Evolutionary conservation across 495 filamentous ascomycete genomes (phyloP), one percentile per base, ranked within the genome.

Genomic region (Clohesyomyces aquaticus): DNA sequence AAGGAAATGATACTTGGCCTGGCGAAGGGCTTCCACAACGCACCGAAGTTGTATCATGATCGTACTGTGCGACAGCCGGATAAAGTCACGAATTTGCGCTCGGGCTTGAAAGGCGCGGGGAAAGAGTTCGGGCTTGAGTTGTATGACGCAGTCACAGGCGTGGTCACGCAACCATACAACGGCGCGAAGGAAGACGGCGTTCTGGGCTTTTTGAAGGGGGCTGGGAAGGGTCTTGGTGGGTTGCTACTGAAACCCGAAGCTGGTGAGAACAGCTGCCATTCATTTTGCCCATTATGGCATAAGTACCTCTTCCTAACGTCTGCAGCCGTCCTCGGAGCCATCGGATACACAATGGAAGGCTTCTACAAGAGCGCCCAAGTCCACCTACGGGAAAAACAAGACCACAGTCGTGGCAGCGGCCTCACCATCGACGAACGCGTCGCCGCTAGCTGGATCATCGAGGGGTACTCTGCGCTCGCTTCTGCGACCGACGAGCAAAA

Each of bases 11-110:
- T n/a, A 21, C 2, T 69, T 19, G 19, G 18, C 3, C 4, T 61
- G 1, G 49, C 68, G 16, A 22, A 57, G 61, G 68, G 49, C 16
- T 70, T 67, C 38, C 65, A 60, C 52, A 64, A 54, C 19, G 28
- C 49, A n/a, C 68, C 68, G 8, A 55, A 52, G 22, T 32, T 68
- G 18, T 70, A 58, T 18, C 52, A 55, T 16, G 68, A 68, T 9
- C 26, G 59, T 26, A 63, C 64, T 2, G 61, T 70, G 43, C 48
- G 47, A 16, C 14, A 22, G 21, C 50, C 54, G 3, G 58, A 51
- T 16, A 18, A 54, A 12, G 57, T 72, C 21, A 69, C 16, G 14
- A 63, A 59, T 61, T 25, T 54, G 14, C 54, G 51, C 14, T 28
- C 35, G 18, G 67, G 67, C 16, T 16, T 52, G 3, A 45, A n/a